Evolutionary conservation across 768 basidiomycete species (phyloP), one percentile per base, ranked within the genome.

Genomic region (Mycena rebaudengoi): DNA sequence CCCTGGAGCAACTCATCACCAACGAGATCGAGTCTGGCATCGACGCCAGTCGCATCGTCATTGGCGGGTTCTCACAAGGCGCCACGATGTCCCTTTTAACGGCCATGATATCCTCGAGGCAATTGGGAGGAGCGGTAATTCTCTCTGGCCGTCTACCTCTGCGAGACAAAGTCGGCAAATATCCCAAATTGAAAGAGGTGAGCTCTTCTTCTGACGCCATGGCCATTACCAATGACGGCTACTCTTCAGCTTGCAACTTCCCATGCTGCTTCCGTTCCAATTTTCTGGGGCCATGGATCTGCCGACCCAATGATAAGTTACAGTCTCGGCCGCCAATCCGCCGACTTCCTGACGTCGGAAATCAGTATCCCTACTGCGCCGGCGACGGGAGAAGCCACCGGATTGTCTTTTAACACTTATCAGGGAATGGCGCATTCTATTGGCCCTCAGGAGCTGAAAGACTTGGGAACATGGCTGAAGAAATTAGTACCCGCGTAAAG

Each of bases 31-130:
- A 82, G 29, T 71, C 74, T 18, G 80, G 80, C 2, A 77, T 82
- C 25, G 74, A 78, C 13, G 69, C 78, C 28, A 73, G 76, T 39
- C 75, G 81, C 54, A 80, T 85, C 54, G 75, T 85, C 5, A 57
- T 86, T 3, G 85, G 85, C 11, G 85, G 85, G 10, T 83, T 85
- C 66, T 79, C 75, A 46, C 84, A 86, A 64, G 84, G 82, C 21
- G 80, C 78, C 61, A 81, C 80, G 7, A 77, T 86, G 52, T 73
- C 80, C 12, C 69, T 83, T 4, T 71, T 84, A 30, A 77, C 76
- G 0, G 85, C 76, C 14, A 58, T 85, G 45, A 79, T 74, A 4
- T 76, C 64, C 14, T 28, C 67, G 2, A 70, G 73, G 57, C 73
- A 76, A 46, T 71, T 84, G 8, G 83, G 70, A 2, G 84, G 84